Evolutionary conservation across 2,329 filamentous ascomycete species (phyloP).

Genomic region (Penicillium sumatraense): DNA sequence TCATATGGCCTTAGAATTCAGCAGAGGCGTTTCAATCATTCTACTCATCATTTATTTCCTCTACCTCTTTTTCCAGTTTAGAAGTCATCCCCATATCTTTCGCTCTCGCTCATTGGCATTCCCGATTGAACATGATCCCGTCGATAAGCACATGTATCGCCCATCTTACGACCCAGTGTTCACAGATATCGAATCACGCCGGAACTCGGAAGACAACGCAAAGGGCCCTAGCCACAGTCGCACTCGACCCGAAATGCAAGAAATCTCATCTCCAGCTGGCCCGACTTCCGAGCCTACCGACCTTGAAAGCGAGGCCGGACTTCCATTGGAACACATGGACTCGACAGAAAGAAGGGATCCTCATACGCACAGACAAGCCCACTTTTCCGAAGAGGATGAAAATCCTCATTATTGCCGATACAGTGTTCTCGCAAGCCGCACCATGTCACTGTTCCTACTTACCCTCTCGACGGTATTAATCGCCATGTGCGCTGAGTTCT

Average conservation of each 20-base stretch:
- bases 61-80: conserved; percentile 16
- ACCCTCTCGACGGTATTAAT: conserved; percentile 68
- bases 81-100: conserved; percentile 13
- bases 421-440: conserved; percentile 1
- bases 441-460: conserved; percentile 56
- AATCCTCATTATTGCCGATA: conserved; percentile 7
- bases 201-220: background rate
- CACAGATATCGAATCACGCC: conserved; percentile 16
- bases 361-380: background rate
- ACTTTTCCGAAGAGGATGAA: background rate
- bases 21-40: conserved; percentile 16
- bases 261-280: conserved; percentile 8
- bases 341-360: background rate
- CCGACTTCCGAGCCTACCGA: conserved; percentile 4
- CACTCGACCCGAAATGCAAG: conserved; percentile 15
- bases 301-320: conserved; percentile 5
- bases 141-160: conserved; percentile 2
- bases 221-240: conserved; percentile 1
- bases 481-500: conserved; percentile 71
- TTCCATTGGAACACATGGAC: conserved; percentile 8
- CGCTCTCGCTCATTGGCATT: conserved; percentile 60
- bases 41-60: conserved; percentile 14
- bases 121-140: conserved; percentile 72
- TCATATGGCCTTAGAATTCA: conserved; percentile 15
- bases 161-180: conserved; percentile 22